Evolutionary conservation across 2,329 filamentous ascomycete genomes (phyloP).

Genomic region (Domatiomyces globalis): DNA sequence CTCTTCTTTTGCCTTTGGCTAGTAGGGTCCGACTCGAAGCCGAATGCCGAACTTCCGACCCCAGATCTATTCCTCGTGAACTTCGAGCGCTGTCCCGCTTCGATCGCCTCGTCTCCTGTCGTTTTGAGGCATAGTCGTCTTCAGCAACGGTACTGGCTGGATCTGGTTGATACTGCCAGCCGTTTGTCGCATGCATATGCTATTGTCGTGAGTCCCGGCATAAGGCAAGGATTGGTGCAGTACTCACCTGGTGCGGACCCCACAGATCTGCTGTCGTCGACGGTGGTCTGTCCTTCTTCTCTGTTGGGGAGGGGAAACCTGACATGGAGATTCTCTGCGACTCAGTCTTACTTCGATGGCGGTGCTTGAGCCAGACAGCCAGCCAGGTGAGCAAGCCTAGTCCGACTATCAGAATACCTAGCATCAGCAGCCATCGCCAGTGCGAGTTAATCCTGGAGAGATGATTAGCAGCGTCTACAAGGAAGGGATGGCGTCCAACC

Average conservation of each 20-base stretch:
- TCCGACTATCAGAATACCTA: constrained; percentile 57
- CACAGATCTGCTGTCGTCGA: constrained; percentile 21
- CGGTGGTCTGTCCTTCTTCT: constrained; percentile 22
- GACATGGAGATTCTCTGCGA: constrained; percentile 33
- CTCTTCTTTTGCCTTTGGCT: neutral
- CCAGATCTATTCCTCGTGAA: neutral
- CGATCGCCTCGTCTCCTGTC: neutral
- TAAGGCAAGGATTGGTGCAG: neutral
- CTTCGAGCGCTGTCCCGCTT: neutral
- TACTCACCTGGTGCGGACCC: constrained; percentile 23
- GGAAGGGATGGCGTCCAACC: constrained; percentile 15
- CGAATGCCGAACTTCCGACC: neutral
- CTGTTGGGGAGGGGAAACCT: constrained; percentile 15
- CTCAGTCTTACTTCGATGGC: constrained; percentile 52
- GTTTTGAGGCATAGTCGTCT: neutral
- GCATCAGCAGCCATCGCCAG: constrained; percentile 69
- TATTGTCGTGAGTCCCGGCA: constrained; percentile 3
- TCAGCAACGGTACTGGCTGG: neutral
- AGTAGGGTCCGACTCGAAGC: neutral
- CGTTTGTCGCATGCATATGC: constrained; percentile 17
- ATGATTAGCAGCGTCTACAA: neutral
- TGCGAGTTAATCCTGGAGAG: constrained; percentile 50
- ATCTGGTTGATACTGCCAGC: constrained; percentile 12
- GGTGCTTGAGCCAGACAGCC: constrained; percentile 57
- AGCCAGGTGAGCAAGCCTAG: constrained; percentile 53